A percentile compares a stretch with the other conserved stretches of the same genome.
phyloP scores from a whole-genome alignment of 306 rosid species.

The Arachis stenosperma region DNA sequence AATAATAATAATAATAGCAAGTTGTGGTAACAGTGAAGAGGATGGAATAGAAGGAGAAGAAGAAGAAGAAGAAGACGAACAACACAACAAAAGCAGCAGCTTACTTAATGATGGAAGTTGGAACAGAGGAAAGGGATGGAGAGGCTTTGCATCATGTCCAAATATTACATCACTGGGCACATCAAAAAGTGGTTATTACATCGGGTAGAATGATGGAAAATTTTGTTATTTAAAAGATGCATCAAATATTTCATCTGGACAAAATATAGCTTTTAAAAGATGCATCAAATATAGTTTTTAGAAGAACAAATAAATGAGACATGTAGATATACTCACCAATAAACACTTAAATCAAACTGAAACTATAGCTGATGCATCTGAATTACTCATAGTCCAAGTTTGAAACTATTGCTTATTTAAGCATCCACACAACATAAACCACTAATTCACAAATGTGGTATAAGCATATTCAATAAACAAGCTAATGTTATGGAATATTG shows the following conservation, averaged over 20 bases:
- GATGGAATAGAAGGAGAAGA: not conserved
- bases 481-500: not conserved
- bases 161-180: conserved; percentile 44
- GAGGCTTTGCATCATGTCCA: not conserved
- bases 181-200: not conserved
- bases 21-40: too few relatives aligned
- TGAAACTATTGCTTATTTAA: not conserved
- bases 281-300: not conserved
- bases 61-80: not conserved
- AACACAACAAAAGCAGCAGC: not conserved
- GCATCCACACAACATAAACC: not conserved
- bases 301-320: not conserved
- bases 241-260: not conserved
- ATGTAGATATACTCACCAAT: too few relatives aligned
- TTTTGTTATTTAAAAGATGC: too few relatives aligned
- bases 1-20: not conserved
- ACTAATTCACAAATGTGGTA: not conserved
- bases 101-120: conserved; percentile 17
- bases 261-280: not conserved
- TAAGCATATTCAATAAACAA: not conserved
- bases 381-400: not conserved
- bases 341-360: not conserved
- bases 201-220: not conserved
- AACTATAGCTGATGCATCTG: not conserved
- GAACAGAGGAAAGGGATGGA: conserved; percentile 41